These are phyloP conservation scores for Microsporum canis DNA, from an alignment of 2,329 filamentous ascomycete genomes.

Conservation along the genomic window DNA sequence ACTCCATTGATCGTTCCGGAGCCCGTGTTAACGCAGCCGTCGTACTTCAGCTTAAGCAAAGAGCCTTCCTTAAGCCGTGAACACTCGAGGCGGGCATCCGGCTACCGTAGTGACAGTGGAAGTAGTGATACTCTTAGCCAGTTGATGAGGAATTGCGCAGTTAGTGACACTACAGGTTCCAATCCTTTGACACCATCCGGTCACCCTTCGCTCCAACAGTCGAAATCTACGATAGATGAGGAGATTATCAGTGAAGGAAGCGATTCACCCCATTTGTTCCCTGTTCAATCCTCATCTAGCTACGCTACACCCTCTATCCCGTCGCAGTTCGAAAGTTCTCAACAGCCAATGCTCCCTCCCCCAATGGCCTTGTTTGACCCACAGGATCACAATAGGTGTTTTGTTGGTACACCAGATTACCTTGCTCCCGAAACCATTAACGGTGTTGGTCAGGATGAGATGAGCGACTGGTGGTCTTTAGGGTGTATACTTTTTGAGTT, in stretches of 20 bases:
- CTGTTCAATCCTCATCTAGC: constrained; percentile 50
- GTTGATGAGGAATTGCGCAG: constrained; percentile 69
- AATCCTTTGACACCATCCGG: constrained; percentile 15
- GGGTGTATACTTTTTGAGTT: constrained; percentile 98
- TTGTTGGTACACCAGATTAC: constrained; percentile 95
- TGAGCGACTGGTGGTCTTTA: constrained; percentile 99
- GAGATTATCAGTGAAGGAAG: constrained; percentile 58
- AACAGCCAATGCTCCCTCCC: constrained; percentile 71
- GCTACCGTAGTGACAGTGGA: constrained; percentile 80
- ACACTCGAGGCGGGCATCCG: constrained; percentile 56
- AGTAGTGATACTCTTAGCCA: constrained; percentile 74
- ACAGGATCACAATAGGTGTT: constrained; percentile 80
- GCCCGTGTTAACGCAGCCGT: constrained; percentile 60
- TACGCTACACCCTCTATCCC: constrained; percentile 28
- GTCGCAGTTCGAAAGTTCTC: constrained; percentile 31
- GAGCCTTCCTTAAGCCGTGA: constrained; percentile 43
- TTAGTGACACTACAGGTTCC: constrained; percentile 44
- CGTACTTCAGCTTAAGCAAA: constrained; percentile 66
- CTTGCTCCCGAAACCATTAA: constrained; percentile 94
- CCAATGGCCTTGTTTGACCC: constrained; percentile 92
- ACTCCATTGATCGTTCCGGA: constrained; percentile 84
- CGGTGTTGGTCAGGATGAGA: constrained; percentile 89
- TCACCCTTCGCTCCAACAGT: constrained; percentile 14
- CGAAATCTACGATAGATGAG: constrained; percentile 49
- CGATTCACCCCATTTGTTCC: constrained; percentile 64